These are phyloP conservation scores for Penicillium maclennaniae DNA, from an alignment of 495 filamentous ascomycete species.

Conservation along the genomic window DNA sequence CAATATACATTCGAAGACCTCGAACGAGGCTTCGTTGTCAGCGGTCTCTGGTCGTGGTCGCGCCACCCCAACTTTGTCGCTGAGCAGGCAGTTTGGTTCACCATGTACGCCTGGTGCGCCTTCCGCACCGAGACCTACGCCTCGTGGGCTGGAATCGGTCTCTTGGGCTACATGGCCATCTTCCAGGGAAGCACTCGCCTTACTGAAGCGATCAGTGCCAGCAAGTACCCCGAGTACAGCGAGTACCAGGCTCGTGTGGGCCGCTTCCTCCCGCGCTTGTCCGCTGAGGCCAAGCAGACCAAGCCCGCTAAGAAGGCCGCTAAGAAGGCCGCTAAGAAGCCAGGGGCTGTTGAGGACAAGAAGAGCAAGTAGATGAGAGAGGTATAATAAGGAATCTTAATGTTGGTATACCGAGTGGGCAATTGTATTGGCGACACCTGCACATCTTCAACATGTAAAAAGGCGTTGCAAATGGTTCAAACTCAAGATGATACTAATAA, in stretches of 20 bases:
- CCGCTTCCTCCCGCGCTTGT: constrained; percentile 70
- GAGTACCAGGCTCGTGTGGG: constrained; percentile 81
- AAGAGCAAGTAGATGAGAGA: constrained; percentile 18
- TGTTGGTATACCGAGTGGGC: constrained; percentile 6
- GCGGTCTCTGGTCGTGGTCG: constrained; percentile 78
- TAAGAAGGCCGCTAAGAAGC: constrained; percentile 19
- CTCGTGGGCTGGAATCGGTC: constrained; percentile 78
- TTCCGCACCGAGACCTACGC: constrained; percentile 62
- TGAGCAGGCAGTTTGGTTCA: constrained; percentile 88
- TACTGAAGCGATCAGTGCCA: constrained; percentile 73
- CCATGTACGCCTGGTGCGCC: constrained; percentile 82
- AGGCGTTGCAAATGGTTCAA: not conserved
- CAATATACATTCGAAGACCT: constrained; percentile 64
- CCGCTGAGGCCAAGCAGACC: constrained; percentile 36
- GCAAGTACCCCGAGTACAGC: constrained; percentile 86
- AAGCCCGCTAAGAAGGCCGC: constrained; percentile 24
- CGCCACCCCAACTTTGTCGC: constrained; percentile 93
- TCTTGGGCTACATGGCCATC: constrained; percentile 63
- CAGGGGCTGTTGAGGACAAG: constrained; percentile 14
- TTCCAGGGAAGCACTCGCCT: constrained; percentile 88
- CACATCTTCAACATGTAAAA: not conserved
- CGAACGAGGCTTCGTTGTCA: constrained; percentile 85
- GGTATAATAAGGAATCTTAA: not conserved
- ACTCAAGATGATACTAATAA: not conserved
- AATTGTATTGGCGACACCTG: not conserved